phyloP scores from a whole-genome alignment of 2,329 filamentous ascomycete species.

The Colletotrichum sp. region DNA sequence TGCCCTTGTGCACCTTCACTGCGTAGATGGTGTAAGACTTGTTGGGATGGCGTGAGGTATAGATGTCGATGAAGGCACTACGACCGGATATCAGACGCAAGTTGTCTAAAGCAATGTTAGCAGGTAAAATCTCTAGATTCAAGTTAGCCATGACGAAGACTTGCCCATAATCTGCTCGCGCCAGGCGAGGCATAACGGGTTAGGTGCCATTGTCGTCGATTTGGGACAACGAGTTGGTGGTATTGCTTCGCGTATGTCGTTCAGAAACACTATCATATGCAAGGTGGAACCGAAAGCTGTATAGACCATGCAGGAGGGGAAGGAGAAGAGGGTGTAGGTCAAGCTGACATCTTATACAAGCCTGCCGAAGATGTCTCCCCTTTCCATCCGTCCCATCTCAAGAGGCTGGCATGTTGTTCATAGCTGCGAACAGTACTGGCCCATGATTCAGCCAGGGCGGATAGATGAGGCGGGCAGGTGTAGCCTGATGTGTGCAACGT shows the following conservation, averaged over 20 bases:
- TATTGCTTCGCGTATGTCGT: not conserved
- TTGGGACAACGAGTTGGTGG: not conserved
- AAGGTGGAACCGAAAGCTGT: not conserved
- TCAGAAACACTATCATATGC: slow-evolving; percentile 5
- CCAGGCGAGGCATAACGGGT: slow-evolving; percentile 9
- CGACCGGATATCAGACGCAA: slow-evolving; percentile 12
- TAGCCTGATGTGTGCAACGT: not conserved
- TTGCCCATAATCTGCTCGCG: slow-evolving; percentile 17
- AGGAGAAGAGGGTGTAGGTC: not conserved
- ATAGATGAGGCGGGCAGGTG: not conserved
- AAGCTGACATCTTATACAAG: slow-evolving; percentile 1
- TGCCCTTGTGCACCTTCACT: slow-evolving; percentile 78
- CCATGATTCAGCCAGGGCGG: not conserved
- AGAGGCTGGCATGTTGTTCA: not conserved
- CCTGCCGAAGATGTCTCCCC: not conserved
- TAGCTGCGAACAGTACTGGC: not conserved
- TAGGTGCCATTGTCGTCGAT: slow-evolving; percentile 1
- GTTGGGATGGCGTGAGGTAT: slow-evolving; percentile 10
- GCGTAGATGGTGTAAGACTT: slow-evolving; percentile 64
- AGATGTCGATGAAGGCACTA: slow-evolving; percentile 11
- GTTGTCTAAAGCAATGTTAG: slow-evolving; percentile 5
- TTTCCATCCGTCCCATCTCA: not conserved
- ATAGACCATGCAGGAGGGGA: not conserved
- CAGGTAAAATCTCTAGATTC: not conserved
- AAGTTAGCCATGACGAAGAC: not conserved